Evolutionary conservation across 768 basidiomycete genomes (phyloP).

Genomic region (Podaxis carcinomalis): DNA sequence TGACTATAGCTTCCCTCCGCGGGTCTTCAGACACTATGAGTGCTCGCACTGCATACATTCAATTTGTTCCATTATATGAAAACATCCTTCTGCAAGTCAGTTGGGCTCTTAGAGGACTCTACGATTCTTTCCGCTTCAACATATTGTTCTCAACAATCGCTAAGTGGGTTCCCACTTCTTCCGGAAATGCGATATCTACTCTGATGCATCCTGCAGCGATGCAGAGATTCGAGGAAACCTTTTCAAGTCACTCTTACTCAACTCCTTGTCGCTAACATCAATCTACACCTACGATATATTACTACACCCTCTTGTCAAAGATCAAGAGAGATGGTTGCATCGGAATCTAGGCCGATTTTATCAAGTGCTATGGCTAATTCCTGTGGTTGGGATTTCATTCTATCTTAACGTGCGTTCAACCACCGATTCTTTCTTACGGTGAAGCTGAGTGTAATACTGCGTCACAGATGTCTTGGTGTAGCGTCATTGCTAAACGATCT

Average conservation of each 20-base stretch:
- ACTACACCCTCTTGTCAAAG: slow-evolving; percentile 61
- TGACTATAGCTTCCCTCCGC: neutral
- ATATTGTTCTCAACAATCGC: slow-evolving; percentile 52
- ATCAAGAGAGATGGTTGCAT: slow-evolving; percentile 62
- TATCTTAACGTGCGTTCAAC: slow-evolving; percentile 72
- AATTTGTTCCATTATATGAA: slow-evolving; percentile 61
- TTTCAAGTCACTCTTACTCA: slow-evolving; percentile 72
- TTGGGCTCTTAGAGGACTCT: slow-evolving; percentile 56
- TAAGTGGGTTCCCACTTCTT: slow-evolving; percentile 38
- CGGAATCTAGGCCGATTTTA: slow-evolving; percentile 75
- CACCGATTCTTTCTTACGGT: neutral
- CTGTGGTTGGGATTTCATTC: slow-evolving; percentile 69
- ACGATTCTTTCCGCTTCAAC: slow-evolving; percentile 75
- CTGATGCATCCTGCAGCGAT: slow-evolving; percentile 43
- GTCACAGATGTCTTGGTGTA: slow-evolving; percentile 71
- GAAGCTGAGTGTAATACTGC: neutral
- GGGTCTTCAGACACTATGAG: neutral
- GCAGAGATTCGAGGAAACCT: slow-evolving; percentile 70
- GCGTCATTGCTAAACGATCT: slow-evolving; percentile 68
- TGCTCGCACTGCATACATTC: slow-evolving; percentile 58
- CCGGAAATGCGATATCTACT: neutral
- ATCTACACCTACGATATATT: slow-evolving; percentile 76
- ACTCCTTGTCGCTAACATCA: slow-evolving; percentile 64
- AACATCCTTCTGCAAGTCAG: slow-evolving; percentile 55
- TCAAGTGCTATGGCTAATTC: slow-evolving; percentile 74